Evolutionary conservation across 148 eudicot genomes (phyloP).

Genomic region (Rhododendron kiyosumense): DNA sequence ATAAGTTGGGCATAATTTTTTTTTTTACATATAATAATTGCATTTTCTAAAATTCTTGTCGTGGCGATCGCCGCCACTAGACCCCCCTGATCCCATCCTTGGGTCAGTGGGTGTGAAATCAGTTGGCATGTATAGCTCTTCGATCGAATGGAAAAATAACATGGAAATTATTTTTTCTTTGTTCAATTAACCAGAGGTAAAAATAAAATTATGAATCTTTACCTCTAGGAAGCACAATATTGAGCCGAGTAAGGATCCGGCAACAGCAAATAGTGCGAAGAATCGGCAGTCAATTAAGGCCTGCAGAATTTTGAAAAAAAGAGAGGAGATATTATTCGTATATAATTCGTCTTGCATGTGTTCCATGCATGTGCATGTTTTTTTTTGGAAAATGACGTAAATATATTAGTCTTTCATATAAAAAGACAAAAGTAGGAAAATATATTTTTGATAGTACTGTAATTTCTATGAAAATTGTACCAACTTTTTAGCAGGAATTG

Average conservation of each 20-base stretch:
- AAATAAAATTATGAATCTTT: background rate
- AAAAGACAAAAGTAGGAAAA: too few relatives aligned
- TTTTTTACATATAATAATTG: too few relatives aligned
- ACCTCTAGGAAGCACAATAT: constrained; percentile 72
- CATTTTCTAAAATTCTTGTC: too few relatives aligned
- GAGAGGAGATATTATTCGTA: background rate
- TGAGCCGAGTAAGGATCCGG: constrained; percentile 68
- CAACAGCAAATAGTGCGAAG: constrained; percentile 60
- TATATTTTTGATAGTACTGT: too few relatives aligned
- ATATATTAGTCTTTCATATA: too few relatives aligned
- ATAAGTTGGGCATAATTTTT: too few relatives aligned
- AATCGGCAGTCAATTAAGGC: constrained; percentile 60
- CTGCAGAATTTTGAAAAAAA: constrained; percentile 24
- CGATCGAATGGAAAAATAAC: background rate
- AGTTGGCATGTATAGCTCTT: background rate
- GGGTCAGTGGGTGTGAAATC: background rate
- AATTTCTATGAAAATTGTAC: too few relatives aligned
- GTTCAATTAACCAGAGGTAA: background rate
- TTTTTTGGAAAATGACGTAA: background rate
- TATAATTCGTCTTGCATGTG: background rate
- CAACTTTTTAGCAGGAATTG: too few relatives aligned
- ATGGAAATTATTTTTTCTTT: background rate
- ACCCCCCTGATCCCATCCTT: too few relatives aligned
- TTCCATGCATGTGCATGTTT: background rate
- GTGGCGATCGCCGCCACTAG: too few relatives aligned